Evolutionary conservation across 345 rosid species (phyloP).

Genomic region (Linum lewisii): DNA sequence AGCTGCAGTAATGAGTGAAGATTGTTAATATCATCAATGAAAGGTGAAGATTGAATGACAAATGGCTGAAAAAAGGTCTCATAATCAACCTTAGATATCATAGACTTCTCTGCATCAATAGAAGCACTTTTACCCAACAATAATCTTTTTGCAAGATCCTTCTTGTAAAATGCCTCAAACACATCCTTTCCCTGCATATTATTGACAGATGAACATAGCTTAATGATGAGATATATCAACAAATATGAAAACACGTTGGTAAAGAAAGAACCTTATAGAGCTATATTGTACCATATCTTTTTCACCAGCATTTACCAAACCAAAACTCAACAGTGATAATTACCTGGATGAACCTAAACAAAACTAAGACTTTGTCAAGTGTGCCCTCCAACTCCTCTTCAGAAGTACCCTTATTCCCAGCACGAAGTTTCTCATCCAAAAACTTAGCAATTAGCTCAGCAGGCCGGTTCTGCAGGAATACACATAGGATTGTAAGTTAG

Average conservation of each 20-base stretch:
- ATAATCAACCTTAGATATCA: conserved; percentile 80
- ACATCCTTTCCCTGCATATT: conserved; percentile 83
- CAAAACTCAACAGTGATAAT: not conserved
- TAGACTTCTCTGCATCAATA: conserved; percentile 96
- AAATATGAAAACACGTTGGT: too few species aligned
- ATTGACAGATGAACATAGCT: too few species aligned
- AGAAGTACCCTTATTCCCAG: conserved; percentile 98
- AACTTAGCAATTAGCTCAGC: conserved; percentile 97
- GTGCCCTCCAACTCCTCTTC: conserved; percentile 99
- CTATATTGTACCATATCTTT: too few species aligned
- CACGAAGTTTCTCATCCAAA: conserved; percentile 97
- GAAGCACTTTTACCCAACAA: conserved; percentile 96
- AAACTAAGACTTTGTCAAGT: conserved; percentile 92
- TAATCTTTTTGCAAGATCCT: conserved; percentile 95
- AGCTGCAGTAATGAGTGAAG: conserved; percentile 46
- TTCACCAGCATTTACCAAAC: too few species aligned
- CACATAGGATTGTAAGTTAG: conserved; percentile 11
- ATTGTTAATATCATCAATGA: conserved; percentile 17
- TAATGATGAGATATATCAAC: too few species aligned
- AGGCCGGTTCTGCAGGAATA: conserved; percentile 65
- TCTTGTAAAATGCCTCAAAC: conserved; percentile 96
- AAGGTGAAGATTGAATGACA: not conserved
- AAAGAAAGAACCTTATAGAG: too few species aligned
- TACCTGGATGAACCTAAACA: conserved; percentile 98
- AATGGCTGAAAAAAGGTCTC: not conserved